phyloP scores from a whole-genome alignment of 2,329 filamentous ascomycete species.

The Phialocephala sp. region DNA sequence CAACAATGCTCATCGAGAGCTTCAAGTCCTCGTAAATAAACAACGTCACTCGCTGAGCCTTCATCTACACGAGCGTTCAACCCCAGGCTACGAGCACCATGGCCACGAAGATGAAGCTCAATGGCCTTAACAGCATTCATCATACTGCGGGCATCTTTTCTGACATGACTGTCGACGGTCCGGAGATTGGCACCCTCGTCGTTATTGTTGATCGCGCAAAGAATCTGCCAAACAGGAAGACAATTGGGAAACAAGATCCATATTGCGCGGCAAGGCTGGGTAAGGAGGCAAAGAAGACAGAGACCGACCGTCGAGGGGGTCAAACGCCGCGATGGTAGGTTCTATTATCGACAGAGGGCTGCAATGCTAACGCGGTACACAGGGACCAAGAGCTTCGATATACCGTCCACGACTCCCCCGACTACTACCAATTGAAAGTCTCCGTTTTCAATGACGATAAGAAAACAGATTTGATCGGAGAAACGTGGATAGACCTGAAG shows the following conservation, averaged over 20 bases:
- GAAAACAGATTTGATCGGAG: constrained; percentile 94
- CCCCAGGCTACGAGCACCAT: constrained; percentile 43
- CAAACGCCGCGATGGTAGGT: constrained; percentile 94
- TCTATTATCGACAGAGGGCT: not conserved
- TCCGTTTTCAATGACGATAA: constrained; percentile 99
- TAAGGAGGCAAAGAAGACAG: constrained; percentile 97
- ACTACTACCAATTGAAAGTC: constrained; percentile 94
- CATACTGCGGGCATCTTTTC: constrained; percentile 94
- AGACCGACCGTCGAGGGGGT: constrained; percentile 89
- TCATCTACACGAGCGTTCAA: constrained; percentile 54
- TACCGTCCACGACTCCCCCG: constrained; percentile 91
- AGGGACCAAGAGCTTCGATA: constrained; percentile 99
- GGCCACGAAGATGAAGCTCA: constrained; percentile 59
- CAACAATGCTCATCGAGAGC: constrained; percentile 38
- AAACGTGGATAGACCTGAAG: constrained; percentile 86
- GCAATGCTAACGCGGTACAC: constrained; percentile 33
- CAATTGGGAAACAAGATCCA: constrained; percentile 97
- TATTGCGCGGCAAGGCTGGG: constrained; percentile 89
- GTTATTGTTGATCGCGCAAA: constrained; percentile 92
- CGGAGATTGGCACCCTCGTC: constrained; percentile 90
- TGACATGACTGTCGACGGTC: constrained; percentile 91
- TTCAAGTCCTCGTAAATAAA: constrained; percentile 30
- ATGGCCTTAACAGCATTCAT: constrained; percentile 69
- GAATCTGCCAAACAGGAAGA: constrained; percentile 95
- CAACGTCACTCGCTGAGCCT: constrained; percentile 19